Base-by-base conservation (phyloP, 2,329 filamentous ascomycete species). In the Erysiphe neolycopersici region DNA sequence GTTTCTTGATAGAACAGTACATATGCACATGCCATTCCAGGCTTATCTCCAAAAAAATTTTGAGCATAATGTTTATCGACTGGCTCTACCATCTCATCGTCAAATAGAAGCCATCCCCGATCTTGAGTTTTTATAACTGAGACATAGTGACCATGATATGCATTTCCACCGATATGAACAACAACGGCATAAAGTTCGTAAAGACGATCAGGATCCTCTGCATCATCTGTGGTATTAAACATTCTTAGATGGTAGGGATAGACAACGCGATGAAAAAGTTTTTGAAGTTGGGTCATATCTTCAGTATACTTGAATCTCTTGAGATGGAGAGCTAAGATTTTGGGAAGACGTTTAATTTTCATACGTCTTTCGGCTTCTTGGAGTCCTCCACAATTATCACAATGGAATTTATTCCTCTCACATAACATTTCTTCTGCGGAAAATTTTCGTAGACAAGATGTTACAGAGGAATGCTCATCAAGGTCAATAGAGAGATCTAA, bases 301-400 rank as follows among this genome's bases (percentile, higher is more conserved):
- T 95, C 89, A 2, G 87, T 94, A 57, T 94, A 98, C 62, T 95
- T 95, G 66, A 98, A 98, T 45, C 89, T 74, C 62, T 98, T 98
- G 48, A 98, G 62, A 57, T 98, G 89, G 46, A 98, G 64, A 4
- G 89, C 85, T 49, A 98, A 62, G 47, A 98, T 83, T 55, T 82
- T 84, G 4, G 89, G 89, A 55, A 95, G 63, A 43, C 81, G 73
- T 64, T 98, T 95, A 52, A 98, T 87, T 65, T 95, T 98, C 89
- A 98, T 98, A 49, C 89, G 73, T 65, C 95, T 98, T 60, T 98
- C 89, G 0, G 89, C 89, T 61, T 98, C 89, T 60, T 98, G 89
- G 44, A 98, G 64, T 2, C 89, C 89, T 43, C 89, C 89, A 52
- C 89, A 98, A 53, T 85, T 85, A 58, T 98, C 89, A 61, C 89